phyloP scores from a whole-genome alignment of 2,329 filamentous ascomycete genomes.

The Fonsecaea pedrosoi region DNA sequence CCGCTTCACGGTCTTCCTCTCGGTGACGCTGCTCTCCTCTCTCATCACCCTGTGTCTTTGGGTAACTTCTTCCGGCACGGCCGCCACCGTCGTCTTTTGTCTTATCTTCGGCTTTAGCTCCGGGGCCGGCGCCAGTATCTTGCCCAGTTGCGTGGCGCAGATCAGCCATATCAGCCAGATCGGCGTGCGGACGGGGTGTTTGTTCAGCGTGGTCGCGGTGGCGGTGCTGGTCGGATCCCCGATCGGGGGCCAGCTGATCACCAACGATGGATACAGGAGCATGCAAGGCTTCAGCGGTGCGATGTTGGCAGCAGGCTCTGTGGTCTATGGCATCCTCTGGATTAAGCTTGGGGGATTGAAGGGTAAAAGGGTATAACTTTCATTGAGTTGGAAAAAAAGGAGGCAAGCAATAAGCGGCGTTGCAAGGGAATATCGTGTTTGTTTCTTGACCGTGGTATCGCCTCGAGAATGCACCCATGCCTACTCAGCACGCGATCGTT shows the following conservation, averaged over 20 bases:
- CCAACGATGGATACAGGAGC: slow-evolving; percentile 58
- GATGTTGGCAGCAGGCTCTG: slow-evolving; percentile 53
- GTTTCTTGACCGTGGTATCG: too few species aligned
- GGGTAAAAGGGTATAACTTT: slow-evolving; percentile 33
- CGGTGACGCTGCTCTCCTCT: slow-evolving; percentile 49
- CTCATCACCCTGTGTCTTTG: slow-evolving; percentile 63
- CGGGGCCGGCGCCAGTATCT: slow-evolving; percentile 69
- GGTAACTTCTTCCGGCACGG: slow-evolving; percentile 60
- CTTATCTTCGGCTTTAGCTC: slow-evolving; percentile 73
- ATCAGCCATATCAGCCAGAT: slow-evolving; percentile 74
- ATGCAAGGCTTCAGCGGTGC: slow-evolving; percentile 71
- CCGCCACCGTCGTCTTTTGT: slow-evolving; percentile 67
- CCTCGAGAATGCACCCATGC: too few species aligned
- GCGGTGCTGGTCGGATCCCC: slow-evolving; percentile 71
- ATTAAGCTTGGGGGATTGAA: slow-evolving; percentile 44
- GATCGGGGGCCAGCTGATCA: slow-evolving; percentile 69
- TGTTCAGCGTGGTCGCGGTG: slow-evolving; percentile 68
- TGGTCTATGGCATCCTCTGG: slow-evolving; percentile 48
- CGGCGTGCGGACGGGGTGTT: slow-evolving; percentile 69
- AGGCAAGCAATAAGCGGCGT: not conserved
- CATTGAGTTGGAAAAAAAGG: not conserved
- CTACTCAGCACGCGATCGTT: too few species aligned
- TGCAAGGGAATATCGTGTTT: not conserved
- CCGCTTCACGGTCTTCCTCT: slow-evolving; percentile 40
- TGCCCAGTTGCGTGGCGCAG: slow-evolving; percentile 70